Evolutionary conservation across 1,284 basidiomycete genomes (phyloP).

Genomic region (Ganoderma sinense): DNA sequence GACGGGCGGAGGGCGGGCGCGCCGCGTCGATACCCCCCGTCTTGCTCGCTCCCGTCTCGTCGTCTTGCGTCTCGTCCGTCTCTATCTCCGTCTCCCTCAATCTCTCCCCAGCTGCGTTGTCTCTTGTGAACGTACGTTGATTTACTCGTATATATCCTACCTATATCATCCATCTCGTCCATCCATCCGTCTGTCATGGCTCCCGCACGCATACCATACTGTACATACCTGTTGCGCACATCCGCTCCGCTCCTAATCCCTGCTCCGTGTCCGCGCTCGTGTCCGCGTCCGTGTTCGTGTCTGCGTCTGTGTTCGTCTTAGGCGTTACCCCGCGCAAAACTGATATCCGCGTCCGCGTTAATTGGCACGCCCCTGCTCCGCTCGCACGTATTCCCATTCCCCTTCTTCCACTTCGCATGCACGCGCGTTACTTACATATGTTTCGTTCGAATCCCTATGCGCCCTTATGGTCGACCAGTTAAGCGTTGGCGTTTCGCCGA

Average conservation of each 20-base stretch:
- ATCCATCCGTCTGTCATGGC: no score
- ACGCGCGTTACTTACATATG: no score
- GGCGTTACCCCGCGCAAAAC: conserved; percentile 2
- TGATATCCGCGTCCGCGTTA: not conserved
- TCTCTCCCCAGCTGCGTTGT: not conserved
- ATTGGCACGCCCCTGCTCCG: not conserved
- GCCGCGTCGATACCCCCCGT: not conserved
- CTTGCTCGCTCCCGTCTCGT: not conserved
- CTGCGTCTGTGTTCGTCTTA: not conserved
- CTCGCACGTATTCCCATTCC: not conserved
- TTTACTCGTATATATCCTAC: conserved; percentile 34
- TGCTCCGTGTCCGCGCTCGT: not conserved
- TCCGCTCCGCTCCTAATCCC: not conserved
- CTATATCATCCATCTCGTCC: conserved; percentile 25
- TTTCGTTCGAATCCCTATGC: not conserved
- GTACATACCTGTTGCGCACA: conserved; percentile 13
- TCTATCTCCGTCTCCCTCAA: not conserved
- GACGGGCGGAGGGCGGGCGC: conserved; percentile 16
- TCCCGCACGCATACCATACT: conserved; percentile 24
- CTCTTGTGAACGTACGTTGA: conserved; percentile 15
- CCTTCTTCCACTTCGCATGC: not conserved
- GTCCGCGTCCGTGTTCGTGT: not conserved
- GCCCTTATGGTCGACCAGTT: not conserved
- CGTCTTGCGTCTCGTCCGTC: not conserved
- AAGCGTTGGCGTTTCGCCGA: not conserved